phyloP scores from a whole-genome alignment of 2,329 filamentous ascomycete species.

The Magnaporthiopsis incrustans region DNA sequence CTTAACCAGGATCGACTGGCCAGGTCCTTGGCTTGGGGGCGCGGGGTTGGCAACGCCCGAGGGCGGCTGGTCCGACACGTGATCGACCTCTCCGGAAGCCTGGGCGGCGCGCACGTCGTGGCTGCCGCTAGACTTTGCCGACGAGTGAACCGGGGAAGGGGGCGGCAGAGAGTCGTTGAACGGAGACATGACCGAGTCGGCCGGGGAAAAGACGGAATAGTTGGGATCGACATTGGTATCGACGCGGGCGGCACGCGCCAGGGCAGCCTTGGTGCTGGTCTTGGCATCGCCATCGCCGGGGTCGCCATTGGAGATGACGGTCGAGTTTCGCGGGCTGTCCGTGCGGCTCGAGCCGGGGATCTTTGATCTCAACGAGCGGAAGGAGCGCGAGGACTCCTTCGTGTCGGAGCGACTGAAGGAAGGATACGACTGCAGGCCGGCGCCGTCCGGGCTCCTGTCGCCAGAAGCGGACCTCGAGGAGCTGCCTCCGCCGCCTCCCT shows the following conservation, averaged over 20 bases:
- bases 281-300: conserved; percentile 60
- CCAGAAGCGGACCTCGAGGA: conserved; percentile 42
- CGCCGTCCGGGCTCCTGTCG: conserved; percentile 37
- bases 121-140: conserved; percentile 63
- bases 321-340: conserved; percentile 76
- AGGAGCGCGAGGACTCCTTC: conserved; percentile 81
- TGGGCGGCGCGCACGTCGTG: conserved; percentile 76
- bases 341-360: conserved; percentile 66
- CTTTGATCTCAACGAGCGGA: conserved; percentile 80
- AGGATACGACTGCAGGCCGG: conserved; percentile 67
- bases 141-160: conserved; percentile 80
- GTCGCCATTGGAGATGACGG: conserved; percentile 56
- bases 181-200: conserved; percentile 36
- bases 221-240: conserved; percentile 40
- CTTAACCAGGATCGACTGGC: conserved; percentile 84
- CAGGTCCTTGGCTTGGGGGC: conserved; percentile 58
- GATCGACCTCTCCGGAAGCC: conserved; percentile 82
- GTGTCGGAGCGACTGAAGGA: conserved; percentile 91
- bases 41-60: conserved; percentile 42
- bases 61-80: conserved; percentile 86
- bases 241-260: conserved; percentile 35
- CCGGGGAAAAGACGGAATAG: conserved; percentile 33
- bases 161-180: conserved; percentile 52
- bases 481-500: conserved; percentile 36
- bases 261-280: conserved; percentile 43